A percentile compares a stretch with the other conserved stretches of the same genome.
These are phyloP conservation scores for Paraleonurus japonicus DNA, from an alignment of 257 asterid genomes.

Conservation along the genomic window DNA sequence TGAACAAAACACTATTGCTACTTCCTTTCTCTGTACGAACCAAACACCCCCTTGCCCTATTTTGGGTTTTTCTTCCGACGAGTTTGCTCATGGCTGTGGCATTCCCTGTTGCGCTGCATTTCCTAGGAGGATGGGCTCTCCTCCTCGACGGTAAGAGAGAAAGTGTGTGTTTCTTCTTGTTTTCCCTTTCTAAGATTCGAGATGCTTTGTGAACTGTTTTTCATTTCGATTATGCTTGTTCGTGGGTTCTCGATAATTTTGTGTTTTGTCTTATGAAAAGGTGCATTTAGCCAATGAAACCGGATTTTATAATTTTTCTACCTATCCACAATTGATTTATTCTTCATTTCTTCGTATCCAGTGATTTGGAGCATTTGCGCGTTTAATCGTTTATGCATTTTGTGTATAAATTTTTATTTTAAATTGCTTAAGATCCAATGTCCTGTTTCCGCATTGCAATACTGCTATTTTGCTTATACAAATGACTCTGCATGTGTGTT, in stretches of 20 bases:
- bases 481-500: constrained; percentile 15
- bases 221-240: not conserved
- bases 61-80: constrained; percentile 23
- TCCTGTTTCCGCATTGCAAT: not conserved
- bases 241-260: not conserved
- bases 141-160: constrained; percentile 30
- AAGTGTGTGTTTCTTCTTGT: not conserved
- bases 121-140: constrained; percentile 28
- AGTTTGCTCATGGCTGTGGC: constrained; percentile 29
- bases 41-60: constrained; percentile 22
- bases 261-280: not conserved
- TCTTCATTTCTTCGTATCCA: not conserved
- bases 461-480: not conserved
- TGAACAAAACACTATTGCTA: constrained; percentile 24
- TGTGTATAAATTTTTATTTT: not conserved
- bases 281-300: not conserved
- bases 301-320: not conserved
- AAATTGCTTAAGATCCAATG: constrained; percentile 11
- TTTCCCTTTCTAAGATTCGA: not conserved
- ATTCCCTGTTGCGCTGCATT: constrained; percentile 31
- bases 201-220: not conserved
- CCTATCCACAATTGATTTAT: constrained; percentile 5
- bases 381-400: not conserved
- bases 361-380: not conserved
- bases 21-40: constrained; percentile 10